Base-by-base conservation (phyloP, 352 stramenopile genomes). In the Phytophthora chlamydospora region DNA sequence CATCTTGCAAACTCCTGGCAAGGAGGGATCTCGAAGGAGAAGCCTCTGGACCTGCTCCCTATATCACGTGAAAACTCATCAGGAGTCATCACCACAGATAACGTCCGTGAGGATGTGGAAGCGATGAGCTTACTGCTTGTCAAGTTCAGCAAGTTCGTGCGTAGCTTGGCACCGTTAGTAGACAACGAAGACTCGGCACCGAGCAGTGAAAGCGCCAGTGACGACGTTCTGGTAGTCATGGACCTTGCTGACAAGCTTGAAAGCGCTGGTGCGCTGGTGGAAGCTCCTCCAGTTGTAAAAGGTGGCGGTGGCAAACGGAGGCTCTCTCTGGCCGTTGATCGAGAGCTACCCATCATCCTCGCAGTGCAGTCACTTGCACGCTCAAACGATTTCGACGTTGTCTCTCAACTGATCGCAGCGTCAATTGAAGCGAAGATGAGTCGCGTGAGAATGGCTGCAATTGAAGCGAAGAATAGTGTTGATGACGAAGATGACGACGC, bases 91-190 rank as follows among this genome's bases (percentile, higher is more conserved):
- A 1, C n/a, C 7, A 27, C 39, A 27, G 51, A 63, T 14, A 42
- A 51, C 29, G 35, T 67, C 47, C 66, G 60, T 14, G 60, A 74
- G 33, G 66, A 74, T 49, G 67, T 86, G 13, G 73, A 78, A 13
- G 76, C 78, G 0, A 72, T 83, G 49, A 58, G 73, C 17, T 10
- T 75, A 16, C 44, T 89, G 31, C 68, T 90, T 32, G 54, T 63
- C 11, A 88, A 89, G 46, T 46, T 89, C 11, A 72, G 76, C 51
- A 87, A 82, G 33, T 83, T 90, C 47, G 75, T 90, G 41, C 78
- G 78, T 17, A 83, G 64, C 17, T 70, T 90, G n/a, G 75, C 69
- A 19, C 68, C 73, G 11, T 57, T 90, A 6, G 53, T 75, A 0
- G 73, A 78, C 16, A 64, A 69, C 14, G 55, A 61, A 35, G 60